A percentile compares a stretch with the other conserved stretches of the same genome.
These are phyloP conservation scores for Aureobasidium sp. DNA, from an alignment of 2,329 filamentous ascomycete genomes.

Conservation along the genomic window DNA sequence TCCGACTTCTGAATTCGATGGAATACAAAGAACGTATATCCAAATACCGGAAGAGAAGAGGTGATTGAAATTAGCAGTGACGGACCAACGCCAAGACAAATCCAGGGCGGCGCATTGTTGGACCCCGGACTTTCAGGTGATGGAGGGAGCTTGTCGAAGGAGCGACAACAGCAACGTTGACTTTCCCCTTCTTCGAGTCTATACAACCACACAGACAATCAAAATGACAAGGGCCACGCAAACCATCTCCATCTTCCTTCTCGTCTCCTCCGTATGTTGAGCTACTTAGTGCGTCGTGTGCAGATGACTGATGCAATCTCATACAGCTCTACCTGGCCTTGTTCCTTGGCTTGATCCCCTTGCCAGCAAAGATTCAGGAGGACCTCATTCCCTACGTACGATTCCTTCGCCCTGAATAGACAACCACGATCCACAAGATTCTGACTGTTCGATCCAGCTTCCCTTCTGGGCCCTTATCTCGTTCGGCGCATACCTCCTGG, in stretches of 20 bases:
- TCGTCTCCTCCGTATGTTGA: conserved; percentile 73
- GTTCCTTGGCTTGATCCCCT: conserved; percentile 74
- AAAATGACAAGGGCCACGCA: conserved; percentile 92
- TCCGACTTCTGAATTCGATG: neutral
- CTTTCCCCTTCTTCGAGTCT: neutral
- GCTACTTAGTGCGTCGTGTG: conserved; percentile 17
- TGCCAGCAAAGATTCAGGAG: conserved; percentile 69
- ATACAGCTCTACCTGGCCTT: conserved; percentile 79
- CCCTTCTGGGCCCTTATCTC: conserved; percentile 89
- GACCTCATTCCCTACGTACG: conserved; percentile 86
- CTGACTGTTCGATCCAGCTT: conserved; percentile 50
- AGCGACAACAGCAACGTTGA: conserved; percentile 1
- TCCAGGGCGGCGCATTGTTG: neutral
- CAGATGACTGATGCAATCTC: conserved; percentile 18
- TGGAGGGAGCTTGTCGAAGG: neutral
- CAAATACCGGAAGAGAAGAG: neutral
- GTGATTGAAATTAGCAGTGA: neutral
- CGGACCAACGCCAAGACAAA: conserved; percentile 10
- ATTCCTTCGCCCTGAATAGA: conserved; percentile 22
- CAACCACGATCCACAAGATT: neutral
- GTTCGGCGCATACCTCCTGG: conserved; percentile 86
- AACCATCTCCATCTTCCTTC: conserved; percentile 78
- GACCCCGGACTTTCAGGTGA: conserved; percentile 12
- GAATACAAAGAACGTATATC: neutral
- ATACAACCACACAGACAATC: conserved; percentile 18